Evolutionary conservation across 148 eudicot genomes (phyloP).

Genomic region (Salicornia ramosissima): DNA sequence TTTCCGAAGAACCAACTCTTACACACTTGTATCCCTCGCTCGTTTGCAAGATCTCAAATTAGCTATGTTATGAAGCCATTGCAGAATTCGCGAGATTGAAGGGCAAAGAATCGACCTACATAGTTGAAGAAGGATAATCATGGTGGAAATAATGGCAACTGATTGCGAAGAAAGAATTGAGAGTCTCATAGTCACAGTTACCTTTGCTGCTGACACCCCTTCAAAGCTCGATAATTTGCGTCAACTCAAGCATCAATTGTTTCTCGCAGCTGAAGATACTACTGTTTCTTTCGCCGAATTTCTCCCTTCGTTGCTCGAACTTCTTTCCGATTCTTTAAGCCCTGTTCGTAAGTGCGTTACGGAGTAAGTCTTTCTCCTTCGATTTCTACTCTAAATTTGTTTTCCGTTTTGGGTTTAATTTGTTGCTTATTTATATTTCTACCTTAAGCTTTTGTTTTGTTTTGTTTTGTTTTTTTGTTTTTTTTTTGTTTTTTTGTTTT

Average conservation of each 20-base stretch:
- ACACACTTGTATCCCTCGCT: too few relatives aligned
- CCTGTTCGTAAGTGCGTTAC: constrained; percentile 62
- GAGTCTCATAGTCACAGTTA: constrained; percentile 39
- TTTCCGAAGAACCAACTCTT: neutral
- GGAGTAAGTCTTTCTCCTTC: constrained; percentile 34
- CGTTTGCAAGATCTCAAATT: neutral
- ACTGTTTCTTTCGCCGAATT: constrained; percentile 37
- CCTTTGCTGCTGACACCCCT: constrained; percentile 39
- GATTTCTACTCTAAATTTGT: too few relatives aligned
- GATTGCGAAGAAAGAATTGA: constrained; percentile 37
- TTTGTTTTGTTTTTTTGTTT: neutral
- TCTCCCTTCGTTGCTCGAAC: constrained; percentile 44
- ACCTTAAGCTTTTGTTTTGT: neutral
- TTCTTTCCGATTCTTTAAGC: constrained; percentile 48
- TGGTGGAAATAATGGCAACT: constrained; percentile 55
- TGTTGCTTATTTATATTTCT: neutral
- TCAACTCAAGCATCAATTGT: constrained; percentile 39
- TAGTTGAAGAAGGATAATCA: too few relatives aligned
- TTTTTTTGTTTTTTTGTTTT: neutral
- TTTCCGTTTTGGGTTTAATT: neutral
- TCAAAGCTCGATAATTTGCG: constrained; percentile 52
- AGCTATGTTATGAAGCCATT: neutral
- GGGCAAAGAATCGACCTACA: neutral
- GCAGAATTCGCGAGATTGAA: neutral
- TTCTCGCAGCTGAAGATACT: constrained; percentile 2